phyloP scores from a whole-genome alignment of 371 early-diverging fungal species.

The Chytridiales sp. region DNA sequence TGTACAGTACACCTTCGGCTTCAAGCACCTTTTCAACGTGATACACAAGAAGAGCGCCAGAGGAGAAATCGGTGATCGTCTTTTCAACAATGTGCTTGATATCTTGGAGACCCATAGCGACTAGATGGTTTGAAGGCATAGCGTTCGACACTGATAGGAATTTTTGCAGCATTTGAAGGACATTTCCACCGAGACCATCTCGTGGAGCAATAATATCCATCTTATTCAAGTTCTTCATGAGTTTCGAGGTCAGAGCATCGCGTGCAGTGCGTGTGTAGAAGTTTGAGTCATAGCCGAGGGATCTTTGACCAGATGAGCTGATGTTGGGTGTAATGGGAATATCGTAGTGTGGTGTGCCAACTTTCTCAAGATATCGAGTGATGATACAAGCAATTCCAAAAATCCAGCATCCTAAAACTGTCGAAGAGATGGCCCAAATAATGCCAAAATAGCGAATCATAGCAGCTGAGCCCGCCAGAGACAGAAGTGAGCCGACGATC shows the following conservation, averaged over 20 bases:
- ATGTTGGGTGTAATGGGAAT: slow-evolving; percentile 23
- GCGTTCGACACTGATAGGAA: too few species aligned
- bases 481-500: slow-evolving; percentile 8
- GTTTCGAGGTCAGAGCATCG: neutral
- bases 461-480: slow-evolving; percentile 2
- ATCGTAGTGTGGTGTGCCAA: slow-evolving; percentile 20
- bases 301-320: slow-evolving; percentile 29
- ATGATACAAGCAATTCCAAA: slow-evolving; percentile 26
- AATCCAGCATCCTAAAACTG: slow-evolving; percentile 25
- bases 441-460: slow-evolving; percentile 10
- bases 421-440: slow-evolving; percentile 7
- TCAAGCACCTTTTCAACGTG: neutral
- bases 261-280: neutral
- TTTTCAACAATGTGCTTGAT: neutral
- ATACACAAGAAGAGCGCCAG: slow-evolving; percentile 2
- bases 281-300: slow-evolving; percentile 17
- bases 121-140: slow-evolving; percentile 10
- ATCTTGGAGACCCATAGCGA: slow-evolving; percentile 13
- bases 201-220: neutral
- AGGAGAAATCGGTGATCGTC: slow-evolving; percentile 1
- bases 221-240: slow-evolving; percentile 2
- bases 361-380: slow-evolving; percentile 15
- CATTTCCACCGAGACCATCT: neutral
- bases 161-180: too few species aligned
- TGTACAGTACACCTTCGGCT: slow-evolving; percentile 11